Evolutionary conservation across 2,329 filamentous ascomycete species (phyloP).

Genomic region (Scedosporium boydii): DNA sequence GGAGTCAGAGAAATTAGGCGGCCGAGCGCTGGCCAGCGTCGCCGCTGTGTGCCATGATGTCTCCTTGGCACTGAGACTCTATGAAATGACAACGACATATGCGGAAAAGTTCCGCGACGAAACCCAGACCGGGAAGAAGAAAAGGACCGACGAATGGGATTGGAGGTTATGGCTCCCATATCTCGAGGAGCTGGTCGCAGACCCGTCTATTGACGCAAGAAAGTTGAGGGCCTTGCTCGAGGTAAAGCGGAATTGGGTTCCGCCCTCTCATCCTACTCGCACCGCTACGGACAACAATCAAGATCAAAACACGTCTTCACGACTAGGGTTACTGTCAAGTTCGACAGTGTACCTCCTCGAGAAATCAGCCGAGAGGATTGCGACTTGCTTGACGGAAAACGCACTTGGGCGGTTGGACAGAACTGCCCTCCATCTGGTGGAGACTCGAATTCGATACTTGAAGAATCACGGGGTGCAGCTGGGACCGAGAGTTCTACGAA

Average conservation of each 20-base stretch:
- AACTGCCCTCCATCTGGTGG: conserved; percentile 17
- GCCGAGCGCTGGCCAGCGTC: conserved; percentile 5
- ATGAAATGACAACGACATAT: conserved; percentile 9
- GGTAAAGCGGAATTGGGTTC: background rate
- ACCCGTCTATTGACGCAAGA: conserved; percentile 11
- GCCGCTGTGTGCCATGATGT: conserved; percentile 16
- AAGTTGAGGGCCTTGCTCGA: background rate
- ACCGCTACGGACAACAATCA: background rate
- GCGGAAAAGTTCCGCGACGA: background rate
- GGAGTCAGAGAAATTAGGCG: conserved; percentile 1
- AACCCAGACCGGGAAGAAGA: background rate
- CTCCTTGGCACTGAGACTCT: conserved; percentile 15
- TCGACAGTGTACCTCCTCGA: conserved; percentile 1
- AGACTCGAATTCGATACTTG: conserved; percentile 17
- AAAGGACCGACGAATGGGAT: conserved; percentile 15
- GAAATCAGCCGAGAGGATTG: conserved; percentile 2
- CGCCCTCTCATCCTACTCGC: background rate
- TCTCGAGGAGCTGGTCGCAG: conserved; percentile 21
- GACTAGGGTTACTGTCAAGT: conserved; percentile 4
- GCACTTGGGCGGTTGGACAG: background rate
- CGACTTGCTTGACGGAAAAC: background rate
- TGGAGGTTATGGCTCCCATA: conserved; percentile 25
- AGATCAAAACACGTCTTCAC: background rate
- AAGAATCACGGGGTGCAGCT: conserved; percentile 13
- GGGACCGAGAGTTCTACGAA: conserved; percentile 17